Evolutionary conservation across 2,329 filamentous ascomycete genomes (phyloP).

Genomic region (Paecilomyces fulvus): DNA sequence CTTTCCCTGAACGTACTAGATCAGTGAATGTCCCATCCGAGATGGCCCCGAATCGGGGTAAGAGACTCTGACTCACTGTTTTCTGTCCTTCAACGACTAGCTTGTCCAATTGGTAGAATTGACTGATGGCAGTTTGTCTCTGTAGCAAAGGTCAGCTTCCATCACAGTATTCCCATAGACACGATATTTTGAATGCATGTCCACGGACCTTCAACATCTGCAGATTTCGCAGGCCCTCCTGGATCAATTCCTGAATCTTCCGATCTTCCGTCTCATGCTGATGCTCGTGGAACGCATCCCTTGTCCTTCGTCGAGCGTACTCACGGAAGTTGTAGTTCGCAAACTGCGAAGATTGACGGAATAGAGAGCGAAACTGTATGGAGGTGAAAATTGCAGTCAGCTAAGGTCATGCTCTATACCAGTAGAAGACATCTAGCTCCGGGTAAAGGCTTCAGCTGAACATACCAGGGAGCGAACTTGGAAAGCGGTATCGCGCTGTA

Average conservation of each 20-base stretch:
- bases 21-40: background rate
- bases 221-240: constrained; percentile 78
- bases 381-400: background rate
- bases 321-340: constrained; percentile 96
- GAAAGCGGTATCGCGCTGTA: constrained; percentile 36
- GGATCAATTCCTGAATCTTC: constrained; percentile 76
- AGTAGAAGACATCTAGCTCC: background rate
- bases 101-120: constrained; percentile 86
- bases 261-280: constrained; percentile 63
- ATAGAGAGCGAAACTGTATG: constrained; percentile 75
- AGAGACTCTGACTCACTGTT: constrained; percentile 49
- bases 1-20: constrained; percentile 48
- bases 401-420: background rate
- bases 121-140: constrained; percentile 91
- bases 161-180: background rate
- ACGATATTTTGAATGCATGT: background rate
- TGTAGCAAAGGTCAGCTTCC: constrained; percentile 40
- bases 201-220: constrained; percentile 77
- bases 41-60: constrained; percentile 2
- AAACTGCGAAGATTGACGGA: constrained; percentile 81
- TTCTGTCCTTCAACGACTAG: constrained; percentile 87
- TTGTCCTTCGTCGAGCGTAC: constrained; percentile 84
- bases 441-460: constrained; percentile 1
- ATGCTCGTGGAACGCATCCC: constrained; percentile 82
- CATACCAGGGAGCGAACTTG: constrained; percentile 41